phyloP scores from a whole-genome alignment of 148 eudicot genomes.

The Rhododendron ferrugineum region DNA sequence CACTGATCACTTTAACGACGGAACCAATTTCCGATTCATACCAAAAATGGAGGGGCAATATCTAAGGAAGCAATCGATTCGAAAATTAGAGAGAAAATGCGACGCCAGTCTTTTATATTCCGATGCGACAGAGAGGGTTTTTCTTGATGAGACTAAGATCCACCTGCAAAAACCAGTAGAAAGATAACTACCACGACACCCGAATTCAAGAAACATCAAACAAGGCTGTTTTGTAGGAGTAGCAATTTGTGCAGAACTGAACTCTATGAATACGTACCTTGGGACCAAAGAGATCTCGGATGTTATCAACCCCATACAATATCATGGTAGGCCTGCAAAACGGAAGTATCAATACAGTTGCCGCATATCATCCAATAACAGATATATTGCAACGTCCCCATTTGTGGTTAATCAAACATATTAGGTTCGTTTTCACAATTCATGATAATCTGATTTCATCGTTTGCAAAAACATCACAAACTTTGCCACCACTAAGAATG shows the following conservation, averaged over 20 bases:
- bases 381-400: neutral
- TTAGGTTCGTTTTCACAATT: neutral
- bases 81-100: neutral
- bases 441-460: neutral
- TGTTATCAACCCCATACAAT: conserved; percentile 66
- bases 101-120: conserved; percentile 24
- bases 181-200: neutral
- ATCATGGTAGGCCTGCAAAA: conserved; percentile 76
- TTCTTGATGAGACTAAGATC: conserved; percentile 67
- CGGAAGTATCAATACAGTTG: neutral
- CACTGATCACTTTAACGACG: neutral
- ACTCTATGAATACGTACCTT: conserved; percentile 42
- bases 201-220: neutral
- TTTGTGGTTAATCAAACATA: neutral
- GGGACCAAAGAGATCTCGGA: conserved; percentile 83
- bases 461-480: neutral
- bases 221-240: neutral
- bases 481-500: neutral
- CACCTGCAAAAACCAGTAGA: conserved; percentile 39
- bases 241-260: neutral
- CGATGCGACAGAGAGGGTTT: conserved; percentile 68
- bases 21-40: neutral
- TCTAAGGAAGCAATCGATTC: neutral
- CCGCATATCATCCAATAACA: neutral
- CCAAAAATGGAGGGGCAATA: neutral